Percentiles rank a stretch among this genome's conserved stretches.
Conservation (phyloP, 2,329 filamentous ascomycete genomes). For the Aaosphaeria arxii region DNA sequence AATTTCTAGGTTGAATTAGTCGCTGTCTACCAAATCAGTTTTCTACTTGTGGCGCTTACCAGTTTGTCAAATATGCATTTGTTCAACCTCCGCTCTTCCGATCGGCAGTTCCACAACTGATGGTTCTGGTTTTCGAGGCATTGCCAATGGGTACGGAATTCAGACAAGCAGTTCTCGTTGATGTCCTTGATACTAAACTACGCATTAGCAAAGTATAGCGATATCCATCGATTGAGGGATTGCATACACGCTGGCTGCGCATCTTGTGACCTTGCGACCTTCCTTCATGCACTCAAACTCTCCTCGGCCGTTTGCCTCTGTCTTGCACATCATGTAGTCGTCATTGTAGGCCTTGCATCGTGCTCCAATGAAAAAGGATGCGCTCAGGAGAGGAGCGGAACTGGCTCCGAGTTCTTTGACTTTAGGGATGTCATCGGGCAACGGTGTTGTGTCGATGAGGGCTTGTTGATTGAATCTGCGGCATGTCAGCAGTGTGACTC, state of each 20-base stretch:
- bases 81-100: slow-evolving; percentile 84
- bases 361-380: slow-evolving; percentile 94
- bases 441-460: slow-evolving; percentile 93
- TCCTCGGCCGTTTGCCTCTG: slow-evolving; percentile 82
- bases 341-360: slow-evolving; percentile 95
- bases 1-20: slow-evolving; percentile 37
- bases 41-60: slow-evolving; percentile 57
- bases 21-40: too few species aligned
- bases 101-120: slow-evolving; percentile 92
- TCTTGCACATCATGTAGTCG: slow-evolving; percentile 99
- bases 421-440: slow-evolving; percentile 86
- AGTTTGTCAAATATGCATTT: slow-evolving; percentile 94
- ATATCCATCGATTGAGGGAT: not conserved
- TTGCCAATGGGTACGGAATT: slow-evolving; percentile 92
- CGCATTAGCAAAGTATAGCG: not conserved
- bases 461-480: slow-evolving; percentile 88
- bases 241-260: slow-evolving; percentile 85
- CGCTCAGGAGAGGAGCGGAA: slow-evolving; percentile 87
- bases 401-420: slow-evolving; percentile 92
- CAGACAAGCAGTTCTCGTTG: slow-evolving; percentile 86
- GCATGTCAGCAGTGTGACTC: slow-evolving; percentile 17
- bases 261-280: slow-evolving; percentile 92
- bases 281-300: slow-evolving; percentile 96
- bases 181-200: slow-evolving; percentile 70
- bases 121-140: slow-evolving; percentile 98